phyloP scores from a whole-genome alignment of 2,329 filamentous ascomycete species.

The Epichloe aotearoae region DNA sequence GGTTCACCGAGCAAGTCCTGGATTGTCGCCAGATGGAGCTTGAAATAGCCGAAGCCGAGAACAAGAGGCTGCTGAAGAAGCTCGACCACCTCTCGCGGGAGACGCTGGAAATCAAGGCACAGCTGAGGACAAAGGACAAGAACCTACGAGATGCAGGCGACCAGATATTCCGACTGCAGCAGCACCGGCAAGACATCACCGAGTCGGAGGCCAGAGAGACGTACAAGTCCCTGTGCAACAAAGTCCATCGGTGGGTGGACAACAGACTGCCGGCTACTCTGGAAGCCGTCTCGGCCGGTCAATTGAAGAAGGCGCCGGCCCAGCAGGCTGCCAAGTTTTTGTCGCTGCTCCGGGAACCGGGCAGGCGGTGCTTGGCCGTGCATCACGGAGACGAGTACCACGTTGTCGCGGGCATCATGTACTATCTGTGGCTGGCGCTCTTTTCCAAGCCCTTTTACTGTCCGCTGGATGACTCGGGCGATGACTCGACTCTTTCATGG shows the following conservation, averaged over 20 bases:
- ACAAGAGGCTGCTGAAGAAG: slow-evolving; percentile 14
- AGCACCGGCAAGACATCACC: slow-evolving; percentile 21
- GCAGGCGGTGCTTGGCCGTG: slow-evolving; percentile 17
- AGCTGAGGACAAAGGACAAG: slow-evolving; percentile 16
- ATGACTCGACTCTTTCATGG: slow-evolving; percentile 19
- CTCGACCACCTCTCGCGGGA: slow-evolving; percentile 19
- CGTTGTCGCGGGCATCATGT: slow-evolving; percentile 23
- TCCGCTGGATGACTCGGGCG: slow-evolving; percentile 19
- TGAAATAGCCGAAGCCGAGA: slow-evolving; percentile 18
- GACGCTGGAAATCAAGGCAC: slow-evolving; percentile 15
- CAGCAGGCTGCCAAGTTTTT: slow-evolving; percentile 18
- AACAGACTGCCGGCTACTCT: slow-evolving; percentile 18
- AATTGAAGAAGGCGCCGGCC: slow-evolving; percentile 13
- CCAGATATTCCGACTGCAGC: slow-evolving; percentile 20
- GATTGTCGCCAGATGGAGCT: slow-evolving; percentile 23
- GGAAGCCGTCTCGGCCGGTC: slow-evolving; percentile 19
- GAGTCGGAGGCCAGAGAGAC: slow-evolving; percentile 22
- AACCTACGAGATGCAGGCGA: slow-evolving; percentile 18
- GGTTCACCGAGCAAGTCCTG: slow-evolving; percentile 23
- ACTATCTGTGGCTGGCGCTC: slow-evolving; percentile 22
- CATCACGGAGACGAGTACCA: slow-evolving; percentile 23
- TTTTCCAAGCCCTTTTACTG: slow-evolving; percentile 25
- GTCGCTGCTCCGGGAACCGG: slow-evolving; percentile 22
- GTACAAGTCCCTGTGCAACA: slow-evolving; percentile 20
- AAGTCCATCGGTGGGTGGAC: slow-evolving; percentile 24